Conservation (phyloP, 208 protist genomes). For the Entamoeba dispar region DNA sequence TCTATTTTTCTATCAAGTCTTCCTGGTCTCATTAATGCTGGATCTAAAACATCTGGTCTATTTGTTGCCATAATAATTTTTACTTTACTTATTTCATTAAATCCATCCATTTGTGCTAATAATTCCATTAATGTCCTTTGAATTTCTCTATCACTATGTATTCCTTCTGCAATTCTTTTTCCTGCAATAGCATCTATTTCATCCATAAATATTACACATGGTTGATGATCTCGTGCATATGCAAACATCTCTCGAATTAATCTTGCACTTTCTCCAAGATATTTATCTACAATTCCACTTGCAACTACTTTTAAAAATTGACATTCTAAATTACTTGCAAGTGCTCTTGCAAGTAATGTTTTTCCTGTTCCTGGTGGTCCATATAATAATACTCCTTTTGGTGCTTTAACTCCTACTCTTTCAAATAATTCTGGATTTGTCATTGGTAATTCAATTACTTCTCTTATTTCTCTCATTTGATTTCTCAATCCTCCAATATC, state of each 20-base stretch:
- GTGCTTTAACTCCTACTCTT: slow-evolving; percentile 8
- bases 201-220: slow-evolving; percentile 99
- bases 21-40: slow-evolving; percentile 90
- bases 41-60: slow-evolving; percentile 92
- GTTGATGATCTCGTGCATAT: slow-evolving; percentile 86
- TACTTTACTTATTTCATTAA: slow-evolving; percentile 82
- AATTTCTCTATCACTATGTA: slow-evolving; percentile 86
- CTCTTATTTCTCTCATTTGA: slow-evolving; percentile 15
- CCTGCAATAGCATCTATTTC: slow-evolving; percentile 97
- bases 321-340: slow-evolving; percentile 95
- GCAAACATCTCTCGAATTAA: slow-evolving; percentile 98
- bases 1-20: slow-evolving; percentile 95
- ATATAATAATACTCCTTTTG: slow-evolving; percentile 40
- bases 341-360: slow-evolving; percentile 90
- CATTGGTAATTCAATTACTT: slow-evolving; percentile 12
- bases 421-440: slow-evolving; percentile 58
- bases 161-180: slow-evolving; percentile 71
- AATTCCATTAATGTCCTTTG: slow-evolving; percentile 97
- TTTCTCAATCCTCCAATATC: slow-evolving; percentile 7
- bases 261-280: slow-evolving; percentile 92
- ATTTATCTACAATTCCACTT: slow-evolving; percentile 90
- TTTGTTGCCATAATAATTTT: slow-evolving; percentile 99
- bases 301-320: slow-evolving; percentile 98
- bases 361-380: slow-evolving; percentile 86
- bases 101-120: slow-evolving; percentile 98